A percentile compares a stretch with the other conserved stretches of the same genome.
phyloP scores from a whole-genome alignment of 2,329 filamentous ascomycete genomes.

The Aaosphaeria arxii region DNA sequence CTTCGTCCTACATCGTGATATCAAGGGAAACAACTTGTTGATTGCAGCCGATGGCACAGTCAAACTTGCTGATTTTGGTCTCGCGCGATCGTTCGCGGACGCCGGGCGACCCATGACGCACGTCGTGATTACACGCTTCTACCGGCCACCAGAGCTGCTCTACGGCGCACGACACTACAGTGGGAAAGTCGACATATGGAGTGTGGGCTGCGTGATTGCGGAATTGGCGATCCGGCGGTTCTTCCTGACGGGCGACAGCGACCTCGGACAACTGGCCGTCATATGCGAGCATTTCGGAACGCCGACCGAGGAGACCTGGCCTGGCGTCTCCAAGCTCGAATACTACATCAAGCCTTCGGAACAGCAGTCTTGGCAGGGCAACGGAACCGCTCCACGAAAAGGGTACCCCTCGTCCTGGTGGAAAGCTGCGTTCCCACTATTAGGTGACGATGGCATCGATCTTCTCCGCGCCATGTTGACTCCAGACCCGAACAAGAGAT shows the following conservation, averaged over 20 bases:
- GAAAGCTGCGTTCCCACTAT: slow-evolving; percentile 71
- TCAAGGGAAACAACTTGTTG: slow-evolving; percentile 97
- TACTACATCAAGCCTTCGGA: slow-evolving; percentile 63
- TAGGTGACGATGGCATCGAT: slow-evolving; percentile 81
- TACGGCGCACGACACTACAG: slow-evolving; percentile 88
- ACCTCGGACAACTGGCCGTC: slow-evolving; percentile 80
- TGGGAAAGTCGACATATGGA: slow-evolving; percentile 92
- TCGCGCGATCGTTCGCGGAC: slow-evolving; percentile 85
- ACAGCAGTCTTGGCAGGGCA: slow-evolving; percentile 5
- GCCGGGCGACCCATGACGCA: slow-evolving; percentile 86
- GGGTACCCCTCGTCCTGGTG: slow-evolving; percentile 72
- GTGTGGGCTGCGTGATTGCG: slow-evolving; percentile 86
- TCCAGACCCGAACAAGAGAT: slow-evolving; percentile 82
- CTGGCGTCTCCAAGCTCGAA: slow-evolving; percentile 76
- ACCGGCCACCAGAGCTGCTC: slow-evolving; percentile 88
- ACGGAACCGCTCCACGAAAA: slow-evolving; percentile 30
- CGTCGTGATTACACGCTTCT: slow-evolving; percentile 96
- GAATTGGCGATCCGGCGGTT: slow-evolving; percentile 82
- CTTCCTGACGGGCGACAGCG: slow-evolving; percentile 78
- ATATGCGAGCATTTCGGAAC: slow-evolving; percentile 86
- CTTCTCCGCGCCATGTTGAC: slow-evolving; percentile 80
- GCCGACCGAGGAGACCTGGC: slow-evolving; percentile 93
- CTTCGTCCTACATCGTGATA: slow-evolving; percentile 91
- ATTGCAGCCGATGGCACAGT: slow-evolving; percentile 91
- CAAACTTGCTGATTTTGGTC: slow-evolving; percentile 96